Percentiles rank a stretch among this genome's conserved stretches.
Conservation (phyloP, 2,329 filamentous ascomycete species). For the Colletotrichum aenigma region DNA sequence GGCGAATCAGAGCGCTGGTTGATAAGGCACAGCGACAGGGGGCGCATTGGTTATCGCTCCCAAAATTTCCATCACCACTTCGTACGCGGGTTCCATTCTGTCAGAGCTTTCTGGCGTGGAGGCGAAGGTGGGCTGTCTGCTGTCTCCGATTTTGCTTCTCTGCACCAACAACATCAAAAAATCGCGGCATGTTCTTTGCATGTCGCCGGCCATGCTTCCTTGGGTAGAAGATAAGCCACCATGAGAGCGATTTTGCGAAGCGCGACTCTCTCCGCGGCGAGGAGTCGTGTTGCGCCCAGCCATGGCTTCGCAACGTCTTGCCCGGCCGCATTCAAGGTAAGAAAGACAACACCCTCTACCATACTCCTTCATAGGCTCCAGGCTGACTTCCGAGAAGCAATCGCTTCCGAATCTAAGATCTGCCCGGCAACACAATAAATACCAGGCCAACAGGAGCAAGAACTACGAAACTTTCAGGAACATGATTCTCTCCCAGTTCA, state of each 20-base stretch:
- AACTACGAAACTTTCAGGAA: conserved; percentile 19
- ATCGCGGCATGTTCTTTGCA: background rate
- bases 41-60: conserved; percentile 5
- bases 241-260: conserved; percentile 18
- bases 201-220: conserved; percentile 6
- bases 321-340: conserved; percentile 8
- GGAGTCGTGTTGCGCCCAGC: background rate
- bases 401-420: background rate
- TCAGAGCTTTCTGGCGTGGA: background rate
- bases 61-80: conserved; percentile 10
- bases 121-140: background rate
- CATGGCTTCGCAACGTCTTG: conserved; percentile 19
- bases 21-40: conserved; percentile 1
- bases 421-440: background rate
- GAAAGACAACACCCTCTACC: background rate
- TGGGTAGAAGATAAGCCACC: background rate
- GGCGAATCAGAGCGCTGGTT: background rate
- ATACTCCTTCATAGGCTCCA: background rate
- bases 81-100: background rate
- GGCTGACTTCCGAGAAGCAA: background rate
- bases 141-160: background rate
- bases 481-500: conserved; percentile 21
- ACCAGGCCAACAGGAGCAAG: background rate
- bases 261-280: background rate
- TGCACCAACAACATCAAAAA: background rate